Evolutionary conservation across 2,329 filamentous ascomycete species (phyloP).

Genomic region (Onygenales sp.): DNA sequence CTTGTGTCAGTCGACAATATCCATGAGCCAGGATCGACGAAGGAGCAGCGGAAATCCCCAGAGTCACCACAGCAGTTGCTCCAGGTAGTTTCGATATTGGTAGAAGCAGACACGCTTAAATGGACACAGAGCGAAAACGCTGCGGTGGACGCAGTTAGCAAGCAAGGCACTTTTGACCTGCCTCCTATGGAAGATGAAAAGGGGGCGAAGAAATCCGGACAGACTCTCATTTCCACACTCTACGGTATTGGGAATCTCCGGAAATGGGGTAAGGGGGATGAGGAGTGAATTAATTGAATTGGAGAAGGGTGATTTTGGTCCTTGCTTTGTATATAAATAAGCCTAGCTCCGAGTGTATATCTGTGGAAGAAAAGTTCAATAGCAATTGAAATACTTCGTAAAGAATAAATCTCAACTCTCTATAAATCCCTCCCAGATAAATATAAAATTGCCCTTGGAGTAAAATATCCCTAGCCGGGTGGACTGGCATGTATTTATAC

Average conservation of each 20-base stretch:
- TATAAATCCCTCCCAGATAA: neutral
- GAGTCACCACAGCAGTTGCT: conserved; percentile 17
- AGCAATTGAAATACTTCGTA: neutral
- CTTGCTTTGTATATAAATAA: neutral
- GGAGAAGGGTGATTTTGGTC: neutral
- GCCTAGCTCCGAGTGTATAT: neutral
- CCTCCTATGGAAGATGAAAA: conserved; percentile 19
- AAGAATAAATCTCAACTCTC: neutral
- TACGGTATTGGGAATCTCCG: conserved; percentile 32
- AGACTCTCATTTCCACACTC: conserved; percentile 18
- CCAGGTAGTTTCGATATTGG: conserved; percentile 20
- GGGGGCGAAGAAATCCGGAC: conserved; percentile 24
- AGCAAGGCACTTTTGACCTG: conserved; percentile 20
- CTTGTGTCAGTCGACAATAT: conserved; percentile 47
- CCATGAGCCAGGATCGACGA: conserved; percentile 43
- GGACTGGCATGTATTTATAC: too few species aligned
- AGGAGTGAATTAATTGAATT: conserved; percentile 12
- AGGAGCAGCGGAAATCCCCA: conserved; percentile 22
- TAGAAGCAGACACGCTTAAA: conserved; percentile 14
- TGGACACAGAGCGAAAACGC: conserved; percentile 18
- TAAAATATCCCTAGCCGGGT: neutral
- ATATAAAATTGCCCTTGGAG: neutral
- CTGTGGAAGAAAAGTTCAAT: neutral
- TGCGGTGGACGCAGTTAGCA: conserved; percentile 20
- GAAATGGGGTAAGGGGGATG: conserved; percentile 22